Conservation (phyloP, 2,329 filamentous ascomycete species). For the Zymoseptoria tritici region DNA sequence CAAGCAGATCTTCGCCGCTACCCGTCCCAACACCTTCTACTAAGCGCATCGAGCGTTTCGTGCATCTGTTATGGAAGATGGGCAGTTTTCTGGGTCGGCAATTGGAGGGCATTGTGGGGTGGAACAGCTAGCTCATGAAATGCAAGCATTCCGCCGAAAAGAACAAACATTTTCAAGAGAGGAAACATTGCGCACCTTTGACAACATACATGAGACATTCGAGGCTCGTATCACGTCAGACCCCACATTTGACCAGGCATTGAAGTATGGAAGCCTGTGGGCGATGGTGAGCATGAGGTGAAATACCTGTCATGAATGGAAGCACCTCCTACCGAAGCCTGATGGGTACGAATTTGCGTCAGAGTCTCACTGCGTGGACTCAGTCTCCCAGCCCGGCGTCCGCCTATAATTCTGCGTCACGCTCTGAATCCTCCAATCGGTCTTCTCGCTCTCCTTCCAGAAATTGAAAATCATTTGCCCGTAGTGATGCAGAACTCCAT, state of each 20-base stretch:
- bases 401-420: slow-evolving; percentile 18
- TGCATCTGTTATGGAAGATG: slow-evolving; percentile 16
- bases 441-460: slow-evolving; percentile 3
- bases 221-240: not conserved
- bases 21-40: slow-evolving; percentile 95
- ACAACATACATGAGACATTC: not conserved
- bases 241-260: not conserved
- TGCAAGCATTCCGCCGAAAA: not conserved
- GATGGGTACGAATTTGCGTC: not conserved
- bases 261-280: not conserved
- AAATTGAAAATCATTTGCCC: slow-evolving; percentile 14
- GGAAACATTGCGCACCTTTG: not conserved
- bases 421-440: slow-evolving; percentile 14
- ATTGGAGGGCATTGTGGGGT: not conserved
- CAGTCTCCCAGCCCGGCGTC: slow-evolving; percentile 14
- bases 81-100: not conserved
- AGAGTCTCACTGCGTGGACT: not conserved
- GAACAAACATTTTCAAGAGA: not conserved
- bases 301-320: not conserved
- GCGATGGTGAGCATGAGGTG: not conserved
- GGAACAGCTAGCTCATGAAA: not conserved
- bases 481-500: slow-evolving; percentile 18
- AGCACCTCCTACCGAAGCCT: not conserved
- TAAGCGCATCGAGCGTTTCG: slow-evolving; percentile 49
- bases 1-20: slow-evolving; percentile 89